Evolutionary conservation across 345 rosid genomes (phyloP).

Genomic region (Acer yangbiense): DNA sequence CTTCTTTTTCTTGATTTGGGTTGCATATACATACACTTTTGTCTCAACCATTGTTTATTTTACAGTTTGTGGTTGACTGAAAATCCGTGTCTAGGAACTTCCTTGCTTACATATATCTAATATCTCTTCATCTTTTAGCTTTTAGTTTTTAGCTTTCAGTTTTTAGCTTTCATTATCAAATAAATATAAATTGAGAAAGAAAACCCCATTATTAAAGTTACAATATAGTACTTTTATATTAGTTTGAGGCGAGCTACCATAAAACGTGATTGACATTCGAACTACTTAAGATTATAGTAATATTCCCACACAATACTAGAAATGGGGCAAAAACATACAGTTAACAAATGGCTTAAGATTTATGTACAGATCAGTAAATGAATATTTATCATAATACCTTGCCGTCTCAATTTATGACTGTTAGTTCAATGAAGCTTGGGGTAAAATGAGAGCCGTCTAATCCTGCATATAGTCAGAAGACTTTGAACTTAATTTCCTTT

Average conservation of each 20-base stretch:
- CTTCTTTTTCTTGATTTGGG: constrained; percentile 4
- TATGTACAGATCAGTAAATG: too few relatives aligned
- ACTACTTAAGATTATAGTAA: not conserved
- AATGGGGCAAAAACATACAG: too few relatives aligned
- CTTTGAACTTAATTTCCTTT: too few relatives aligned
- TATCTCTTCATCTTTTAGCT: not conserved
- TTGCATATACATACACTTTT: not conserved
- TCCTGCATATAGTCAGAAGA: too few relatives aligned
- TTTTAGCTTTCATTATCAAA: not conserved
- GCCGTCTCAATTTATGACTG: too few relatives aligned
- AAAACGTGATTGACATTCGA: not conserved
- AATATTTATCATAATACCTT: too few relatives aligned
- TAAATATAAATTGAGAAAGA: not conserved
- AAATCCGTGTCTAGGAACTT: not conserved
- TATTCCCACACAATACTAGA: too few relatives aligned
- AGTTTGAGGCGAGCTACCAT: not conserved
- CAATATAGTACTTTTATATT: not conserved
- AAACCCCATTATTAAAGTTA: not conserved
- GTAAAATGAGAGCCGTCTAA: too few relatives aligned
- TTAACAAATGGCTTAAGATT: too few relatives aligned
- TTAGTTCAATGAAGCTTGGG: too few relatives aligned
- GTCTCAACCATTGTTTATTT: not conserved
- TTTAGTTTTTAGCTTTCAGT: not conserved
- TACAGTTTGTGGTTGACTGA: not conserved
- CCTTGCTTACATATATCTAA: not conserved